These are phyloP conservation scores for Stipa capillata DNA, from an alignment of 176 grass and related monocot species.

Conservation along the genomic window DNA sequence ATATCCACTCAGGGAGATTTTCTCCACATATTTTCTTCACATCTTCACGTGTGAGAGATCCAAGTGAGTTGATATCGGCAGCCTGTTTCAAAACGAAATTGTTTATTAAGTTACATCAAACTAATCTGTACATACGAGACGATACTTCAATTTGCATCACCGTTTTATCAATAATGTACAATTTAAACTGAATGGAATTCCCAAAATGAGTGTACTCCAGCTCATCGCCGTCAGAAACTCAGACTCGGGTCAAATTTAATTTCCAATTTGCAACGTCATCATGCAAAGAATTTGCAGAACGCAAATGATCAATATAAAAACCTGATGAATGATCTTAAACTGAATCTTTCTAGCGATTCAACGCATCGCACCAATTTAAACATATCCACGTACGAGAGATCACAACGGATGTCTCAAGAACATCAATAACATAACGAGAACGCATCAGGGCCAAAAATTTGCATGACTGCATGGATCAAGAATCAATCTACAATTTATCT, in stretches of 20 bases:
- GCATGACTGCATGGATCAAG: not conserved
- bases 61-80: slow-evolving; percentile 59
- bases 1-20: slow-evolving; percentile 83
- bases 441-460: not conserved
- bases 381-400: not conserved
- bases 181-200: not conserved
- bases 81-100: slow-evolving; percentile 34
- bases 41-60: slow-evolving; percentile 66
- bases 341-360: slow-evolving; percentile 6
- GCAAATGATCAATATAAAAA: not conserved
- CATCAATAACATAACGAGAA: not conserved
- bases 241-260: not conserved
- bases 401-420: not conserved
- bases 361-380: not conserved
- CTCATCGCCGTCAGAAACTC: not conserved
- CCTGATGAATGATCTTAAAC: not conserved
- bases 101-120: not conserved
- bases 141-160: not conserved
- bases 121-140: not conserved
- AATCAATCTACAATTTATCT: not conserved
- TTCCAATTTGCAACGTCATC: not conserved
- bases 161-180: not conserved
- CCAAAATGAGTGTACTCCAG: not conserved
- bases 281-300: not conserved
- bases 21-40: slow-evolving; percentile 95